Evolutionary conservation across 2,329 filamentous ascomycete genomes (phyloP).

Genomic region (Aspergillus calidoustus): DNA sequence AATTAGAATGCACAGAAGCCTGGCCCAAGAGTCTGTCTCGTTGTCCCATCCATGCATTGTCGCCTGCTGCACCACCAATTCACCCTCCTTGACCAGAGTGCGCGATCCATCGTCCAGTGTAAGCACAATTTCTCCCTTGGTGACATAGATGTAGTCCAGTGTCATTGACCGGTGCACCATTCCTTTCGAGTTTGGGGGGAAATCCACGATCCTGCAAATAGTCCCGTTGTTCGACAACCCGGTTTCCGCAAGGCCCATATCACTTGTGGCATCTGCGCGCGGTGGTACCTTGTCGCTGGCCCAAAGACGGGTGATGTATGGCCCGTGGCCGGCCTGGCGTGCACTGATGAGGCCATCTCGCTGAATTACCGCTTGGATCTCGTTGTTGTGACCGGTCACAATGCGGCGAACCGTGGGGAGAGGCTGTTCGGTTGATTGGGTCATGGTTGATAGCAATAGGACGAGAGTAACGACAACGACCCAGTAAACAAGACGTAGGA

Average conservation of each 20-base stretch:
- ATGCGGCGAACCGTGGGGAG: conserved; percentile 3
- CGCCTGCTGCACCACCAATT: conserved; percentile 8
- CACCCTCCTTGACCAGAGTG: conserved; percentile 2
- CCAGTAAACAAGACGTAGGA: no score
- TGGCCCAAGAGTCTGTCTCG: conserved; percentile 5
- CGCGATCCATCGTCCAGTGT: conserved; percentile 5
- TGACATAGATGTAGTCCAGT: conserved; percentile 9
- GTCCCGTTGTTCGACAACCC: not conserved
- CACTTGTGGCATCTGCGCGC: not conserved
- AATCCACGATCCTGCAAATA: not conserved
- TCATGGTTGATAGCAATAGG: not conserved
- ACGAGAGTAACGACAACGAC: no score
- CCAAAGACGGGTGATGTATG: conserved; percentile 4
- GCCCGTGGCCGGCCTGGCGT: not conserved
- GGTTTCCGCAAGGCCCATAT: not conserved
- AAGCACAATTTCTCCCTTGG: not conserved
- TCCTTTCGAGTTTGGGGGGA: conserved; percentile 3
- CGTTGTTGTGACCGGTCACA: conserved; percentile 5
- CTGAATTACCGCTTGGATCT: not conserved
- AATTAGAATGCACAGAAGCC: not conserved
- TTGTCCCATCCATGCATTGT: conserved; percentile 18
- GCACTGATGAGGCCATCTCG: not conserved
- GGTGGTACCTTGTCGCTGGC: not conserved
- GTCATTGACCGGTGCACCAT: conserved; percentile 11
- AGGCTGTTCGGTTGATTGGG: not conserved